Base-by-base conservation (phyloP, 2,329 filamentous ascomycete species). In the Sclerotinia sclerotiorum region DNA sequence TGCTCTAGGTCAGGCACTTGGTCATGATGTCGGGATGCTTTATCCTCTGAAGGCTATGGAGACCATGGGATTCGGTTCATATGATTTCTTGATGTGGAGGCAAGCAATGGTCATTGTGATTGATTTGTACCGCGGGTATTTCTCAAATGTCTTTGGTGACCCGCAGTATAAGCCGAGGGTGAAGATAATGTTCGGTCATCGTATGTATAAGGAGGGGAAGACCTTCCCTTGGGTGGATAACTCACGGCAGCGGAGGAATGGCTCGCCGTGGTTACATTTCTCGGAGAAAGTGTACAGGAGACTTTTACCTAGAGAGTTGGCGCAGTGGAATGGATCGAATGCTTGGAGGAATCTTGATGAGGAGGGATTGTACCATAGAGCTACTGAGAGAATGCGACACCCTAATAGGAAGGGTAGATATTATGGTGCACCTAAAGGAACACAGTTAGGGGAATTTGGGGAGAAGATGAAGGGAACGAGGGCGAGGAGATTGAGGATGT, bases 311-410 rank as follows among this genome's bases (percentile, higher is more conserved):
- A n/a, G 60, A 19, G 60, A 62, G 32, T 39, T 62, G 32, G 60
- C 60, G 4, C 60, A 62, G n/a, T 62, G 60, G 60, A 62, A 62
- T 39, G 60, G 21, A n/a, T 48, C 48, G 2, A 62, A 62, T 39
- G 27, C 19, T 11, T 62, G 60, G 60, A 27, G 60, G 32, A 15
- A 21, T 21, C 60, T 62, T 5, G n/a, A 51, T 27, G 60, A 62
- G 46, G n/a, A 13, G 8, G 29, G 11, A 27, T 62, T 62, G 46
- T 8, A 7, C 10, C 5, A 62, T 6, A 39, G 39, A 19, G 60
- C 60, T 17, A 19, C 5, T 7, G 19, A 7, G n/a, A 39, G 44
- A 39, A 35, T 19, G 46, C 21, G 4, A 3, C 0, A 62, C 19
- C n/a, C 11, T 11, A 11, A 2, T 27, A 19, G n/a, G 29, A 11